These are phyloP conservation scores for Hydnomerulius pinastri DNA, from an alignment of 768 basidiomycete genomes.

Conservation along the genomic window DNA sequence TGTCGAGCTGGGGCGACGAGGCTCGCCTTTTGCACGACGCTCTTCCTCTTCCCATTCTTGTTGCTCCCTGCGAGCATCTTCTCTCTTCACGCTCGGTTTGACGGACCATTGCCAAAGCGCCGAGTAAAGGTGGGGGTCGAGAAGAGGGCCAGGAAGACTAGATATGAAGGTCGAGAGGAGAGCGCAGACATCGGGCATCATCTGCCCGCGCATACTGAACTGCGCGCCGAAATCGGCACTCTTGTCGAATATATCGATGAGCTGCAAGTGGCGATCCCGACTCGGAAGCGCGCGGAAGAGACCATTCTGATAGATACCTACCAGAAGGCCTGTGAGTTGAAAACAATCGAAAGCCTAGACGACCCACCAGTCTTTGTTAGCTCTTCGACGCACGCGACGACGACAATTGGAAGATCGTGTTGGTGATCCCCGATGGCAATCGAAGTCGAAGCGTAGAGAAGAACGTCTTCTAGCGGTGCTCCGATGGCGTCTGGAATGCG, in stretches of 20 bases:
- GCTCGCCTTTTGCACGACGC: slow-evolving; percentile 27
- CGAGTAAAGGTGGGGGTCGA: slow-evolving; percentile 42
- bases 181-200: slow-evolving; percentile 46
- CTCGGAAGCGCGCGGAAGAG: slow-evolving; percentile 46
- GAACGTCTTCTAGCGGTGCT: slow-evolving; percentile 34
- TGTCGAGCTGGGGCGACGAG: slow-evolving; percentile 16
- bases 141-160: slow-evolving; percentile 46
- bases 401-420: slow-evolving; percentile 41
- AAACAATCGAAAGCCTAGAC: not conserved
- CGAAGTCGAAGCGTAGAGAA: slow-evolving; percentile 33
- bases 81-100: slow-evolving; percentile 40
- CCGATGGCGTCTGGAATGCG: slow-evolving; percentile 36
- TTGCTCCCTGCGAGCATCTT: slow-evolving; percentile 29
- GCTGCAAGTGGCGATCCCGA: slow-evolving; percentile 39
- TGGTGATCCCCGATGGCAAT: slow-evolving; percentile 38
- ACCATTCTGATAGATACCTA: slow-evolving; percentile 45
- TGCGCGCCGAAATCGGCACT: slow-evolving; percentile 23
- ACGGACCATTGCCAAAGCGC: slow-evolving; percentile 48
- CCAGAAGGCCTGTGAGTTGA: not conserved
- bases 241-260: slow-evolving; percentile 41
- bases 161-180: slow-evolving; percentile 49
- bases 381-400: slow-evolving; percentile 46
- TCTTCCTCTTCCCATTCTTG: slow-evolving; percentile 37
- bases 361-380: slow-evolving; percentile 44
- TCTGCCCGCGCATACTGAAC: slow-evolving; percentile 34